Conservation (phyloP, 306 rosid genomes). For the Corylus avellana region DNA sequence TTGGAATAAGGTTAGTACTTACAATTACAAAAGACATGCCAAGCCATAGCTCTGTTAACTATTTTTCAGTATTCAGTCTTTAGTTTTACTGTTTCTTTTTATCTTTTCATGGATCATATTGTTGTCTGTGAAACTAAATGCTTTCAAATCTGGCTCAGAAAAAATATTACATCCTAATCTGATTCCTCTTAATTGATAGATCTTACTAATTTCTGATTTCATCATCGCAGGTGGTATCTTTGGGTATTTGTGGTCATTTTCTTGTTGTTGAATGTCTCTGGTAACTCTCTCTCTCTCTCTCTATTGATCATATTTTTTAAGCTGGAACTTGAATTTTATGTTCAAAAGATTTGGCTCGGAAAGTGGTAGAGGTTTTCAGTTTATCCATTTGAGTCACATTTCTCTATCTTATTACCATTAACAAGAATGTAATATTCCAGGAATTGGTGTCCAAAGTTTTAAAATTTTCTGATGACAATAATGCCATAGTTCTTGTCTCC, state of each 20-base stretch:
- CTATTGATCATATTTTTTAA: background rate
- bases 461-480: background rate
- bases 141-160: too few relatives aligned
- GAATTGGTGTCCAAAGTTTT: background rate
- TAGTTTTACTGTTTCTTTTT: background rate
- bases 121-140: background rate
- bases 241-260: slow-evolving; percentile 36
- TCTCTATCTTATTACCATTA: background rate
- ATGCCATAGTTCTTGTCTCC: background rate
- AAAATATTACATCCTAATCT: background rate
- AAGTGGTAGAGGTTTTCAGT: background rate
- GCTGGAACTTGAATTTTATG: background rate
- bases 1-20: slow-evolving; percentile 35
- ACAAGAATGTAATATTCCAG: background rate
- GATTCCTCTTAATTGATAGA: background rate
- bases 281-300: slow-evolving; percentile 14
- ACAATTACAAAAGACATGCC: background rate
- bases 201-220: background rate
- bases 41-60: background rate
- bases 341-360: background rate
- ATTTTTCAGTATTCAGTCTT: too few relatives aligned
- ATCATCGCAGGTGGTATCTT: slow-evolving; percentile 38
- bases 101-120: background rate
- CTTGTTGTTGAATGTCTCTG: slow-evolving; percentile 38
- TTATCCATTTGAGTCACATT: background rate